Evolutionary conservation across 108 stramenopile species (phyloP), one percentile per base, ranked within the genome.

Genomic region (Cyclotella atomus): DNA sequence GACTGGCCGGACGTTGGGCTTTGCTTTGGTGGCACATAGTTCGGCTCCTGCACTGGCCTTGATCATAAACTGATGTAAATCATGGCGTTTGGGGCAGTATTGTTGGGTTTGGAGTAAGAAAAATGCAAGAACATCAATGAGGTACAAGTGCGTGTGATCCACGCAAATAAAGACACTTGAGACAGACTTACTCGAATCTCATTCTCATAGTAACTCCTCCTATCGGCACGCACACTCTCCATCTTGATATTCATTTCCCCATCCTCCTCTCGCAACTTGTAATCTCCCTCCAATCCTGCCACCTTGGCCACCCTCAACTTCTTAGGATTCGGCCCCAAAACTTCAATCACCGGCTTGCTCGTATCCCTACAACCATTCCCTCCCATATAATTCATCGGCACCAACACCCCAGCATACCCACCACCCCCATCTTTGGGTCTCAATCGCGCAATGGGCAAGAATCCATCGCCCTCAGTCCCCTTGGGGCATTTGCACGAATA

Each of bases 361-460:
- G 89, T 92, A 68, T 97, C 97, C 38, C 50, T 62, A 75, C 97
- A 97, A 14, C 95, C 89, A 9, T 94, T 95, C 32, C 97, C 97
- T 17, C 95, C 95, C 33, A 75, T 56, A 70, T 88, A 97, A 17
- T 85, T 90, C 50, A 65, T 75, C 24, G 91, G 88, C 1, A 76
- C 61, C 52, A 83, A 50, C 23, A 32, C 36, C 20, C 73, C 83
- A 16, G 72, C 67, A 43, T 71, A 81, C 0, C 74, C 71, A 43
- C 60, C 69, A 53, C 59, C 73, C 4, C 65, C 71, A 49, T 78
- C 12, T 6, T 41, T 47, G 4, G 71, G 52, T 41, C 50, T 62
- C 36, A 73, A 47, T 20, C 68, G 65, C 8, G 81, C 56, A 35
- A 87, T 84, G 9, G 71, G 63, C 24, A 72, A 44, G 68, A 94